Base-by-base conservation (phyloP, 2,329 filamentous ascomycete species). In the Bisporella sp. region DNA sequence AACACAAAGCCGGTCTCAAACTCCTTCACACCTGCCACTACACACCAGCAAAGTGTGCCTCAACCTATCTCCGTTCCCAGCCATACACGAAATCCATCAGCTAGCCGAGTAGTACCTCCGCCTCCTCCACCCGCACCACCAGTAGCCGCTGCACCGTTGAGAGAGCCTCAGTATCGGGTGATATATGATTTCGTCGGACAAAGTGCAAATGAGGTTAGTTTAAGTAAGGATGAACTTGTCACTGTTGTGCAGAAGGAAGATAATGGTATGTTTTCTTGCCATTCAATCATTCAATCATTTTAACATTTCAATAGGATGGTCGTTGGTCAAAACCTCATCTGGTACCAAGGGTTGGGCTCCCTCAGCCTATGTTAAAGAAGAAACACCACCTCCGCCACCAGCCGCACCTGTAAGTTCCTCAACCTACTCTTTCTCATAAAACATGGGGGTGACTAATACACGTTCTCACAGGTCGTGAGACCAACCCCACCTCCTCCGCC, bases 201-300 rank as follows among this genome's bases (percentile, higher is more conserved):
- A 59, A 88, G 80, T 56, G 81, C 85, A 51, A 96, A 95, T 58
- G 91, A 97, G 69, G 75, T 99, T 47, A 84, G 86, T 12, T 80
- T 99, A 56, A 78, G 68, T 51, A 84, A 87, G 46, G 90, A 87
- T 46, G 87, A 97, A 56, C 69, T 96, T 45, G 79, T 99, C 48
- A 82, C 95, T 66, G 83, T 99, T 64, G 79, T 95, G n/a, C 86
- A 93, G 64, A 96, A 96, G 70, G 92, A 96, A 70, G 84, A 79
- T 67, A 97, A 97, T 66, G 93, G 92, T 96, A 80, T 68, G 84
- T 68, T 43, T 30, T 21, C 50, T 45, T 50, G 37, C 21, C 13
- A n/a, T n/a, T 6, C 44, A 29, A 28, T 42, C 9, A 39, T 13
- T 39, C 5, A 7, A 12, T 54, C 9, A 28, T 45, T 51, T 70